phyloP scores from a whole-genome alignment of 1,284 basidiomycete genomes.

The Ganoderma sinense region DNA sequence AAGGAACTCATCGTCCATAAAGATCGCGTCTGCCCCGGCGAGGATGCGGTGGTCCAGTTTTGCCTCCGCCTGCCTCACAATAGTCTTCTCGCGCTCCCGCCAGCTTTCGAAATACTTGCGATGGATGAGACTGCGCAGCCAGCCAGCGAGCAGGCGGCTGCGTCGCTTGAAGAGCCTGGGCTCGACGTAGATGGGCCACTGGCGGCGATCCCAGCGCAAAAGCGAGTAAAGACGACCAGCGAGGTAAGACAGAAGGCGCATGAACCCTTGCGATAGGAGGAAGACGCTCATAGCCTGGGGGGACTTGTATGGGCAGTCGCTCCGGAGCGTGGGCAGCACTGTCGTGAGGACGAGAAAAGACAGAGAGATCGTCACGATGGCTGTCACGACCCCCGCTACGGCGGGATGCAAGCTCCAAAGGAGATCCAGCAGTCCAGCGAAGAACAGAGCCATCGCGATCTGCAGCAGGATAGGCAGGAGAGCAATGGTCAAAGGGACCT shows the following conservation, averaged over 20 bases:
- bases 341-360: slow-evolving; percentile 30
- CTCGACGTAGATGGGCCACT: slow-evolving; percentile 21
- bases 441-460: slow-evolving; percentile 33
- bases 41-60: slow-evolving; percentile 29
- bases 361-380: slow-evolving; percentile 24
- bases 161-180: slow-evolving; percentile 11
- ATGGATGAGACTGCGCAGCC: slow-evolving; percentile 21
- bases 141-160: slow-evolving; percentile 18
- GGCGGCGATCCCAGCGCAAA: slow-evolving; percentile 21
- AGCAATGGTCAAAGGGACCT: slow-evolving; percentile 30
- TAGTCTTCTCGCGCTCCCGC: slow-evolving; percentile 33
- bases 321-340: slow-evolving; percentile 27
- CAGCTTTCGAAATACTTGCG: slow-evolving; percentile 22
- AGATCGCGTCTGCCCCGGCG: slow-evolving; percentile 30
- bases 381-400: slow-evolving; percentile 30
- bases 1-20: slow-evolving; percentile 37
- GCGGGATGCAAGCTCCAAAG: slow-evolving; percentile 32
- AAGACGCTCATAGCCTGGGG: slow-evolving; percentile 33
- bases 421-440: slow-evolving; percentile 33
- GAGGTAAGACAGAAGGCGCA: slow-evolving; percentile 18
- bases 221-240: slow-evolving; percentile 12
- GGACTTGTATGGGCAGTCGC: slow-evolving; percentile 35
- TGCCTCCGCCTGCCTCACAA: slow-evolving; percentile 16
- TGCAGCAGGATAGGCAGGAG: slow-evolving; percentile 34
- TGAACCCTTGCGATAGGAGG: slow-evolving; percentile 15